phyloP scores from a whole-genome alignment of 371 early-diverging fungal genomes.

The Circinella umbellata region DNA sequence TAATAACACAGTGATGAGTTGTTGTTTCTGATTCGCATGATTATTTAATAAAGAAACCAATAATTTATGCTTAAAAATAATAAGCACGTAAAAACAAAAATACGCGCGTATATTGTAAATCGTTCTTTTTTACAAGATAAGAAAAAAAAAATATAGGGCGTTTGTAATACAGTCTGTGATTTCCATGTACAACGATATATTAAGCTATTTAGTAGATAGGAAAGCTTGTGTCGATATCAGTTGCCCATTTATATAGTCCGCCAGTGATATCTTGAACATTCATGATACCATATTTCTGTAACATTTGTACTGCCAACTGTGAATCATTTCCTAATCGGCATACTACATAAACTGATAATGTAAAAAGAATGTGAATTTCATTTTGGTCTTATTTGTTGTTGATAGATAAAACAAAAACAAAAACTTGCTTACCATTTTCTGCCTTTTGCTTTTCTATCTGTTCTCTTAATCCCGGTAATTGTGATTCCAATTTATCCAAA shows the following conservation, averaged over 20 bases:
- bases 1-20: too few relatives aligned
- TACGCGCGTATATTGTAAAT: too few relatives aligned
- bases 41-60: too few relatives aligned
- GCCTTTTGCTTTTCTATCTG: slow-evolving; percentile 26
- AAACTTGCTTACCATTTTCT: slow-evolving; percentile 32
- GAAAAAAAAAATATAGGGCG: background rate
- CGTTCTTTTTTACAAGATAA: background rate
- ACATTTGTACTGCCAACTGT: slow-evolving; percentile 79
- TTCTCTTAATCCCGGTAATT: slow-evolving; percentile 46
- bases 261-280: slow-evolving; percentile 79
- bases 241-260: slow-evolving; percentile 82
- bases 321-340: slow-evolving; percentile 94
- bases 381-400: background rate
- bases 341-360: slow-evolving; percentile 74
- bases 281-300: slow-evolving; percentile 59
- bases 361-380: slow-evolving; percentile 11
- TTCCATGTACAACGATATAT: too few relatives aligned
- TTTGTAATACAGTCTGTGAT: background rate
- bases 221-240: slow-evolving; percentile 77
- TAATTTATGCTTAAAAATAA: too few relatives aligned
- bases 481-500: slow-evolving; percentile 40
- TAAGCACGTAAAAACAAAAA: too few relatives aligned
- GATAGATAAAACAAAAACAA: background rate
- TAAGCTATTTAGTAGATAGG: slow-evolving; percentile 77
- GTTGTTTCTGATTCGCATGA: too few relatives aligned